Evolutionary conservation across 2,329 filamentous ascomycete species (phyloP).

Genomic region (Epichloe bromicola): DNA sequence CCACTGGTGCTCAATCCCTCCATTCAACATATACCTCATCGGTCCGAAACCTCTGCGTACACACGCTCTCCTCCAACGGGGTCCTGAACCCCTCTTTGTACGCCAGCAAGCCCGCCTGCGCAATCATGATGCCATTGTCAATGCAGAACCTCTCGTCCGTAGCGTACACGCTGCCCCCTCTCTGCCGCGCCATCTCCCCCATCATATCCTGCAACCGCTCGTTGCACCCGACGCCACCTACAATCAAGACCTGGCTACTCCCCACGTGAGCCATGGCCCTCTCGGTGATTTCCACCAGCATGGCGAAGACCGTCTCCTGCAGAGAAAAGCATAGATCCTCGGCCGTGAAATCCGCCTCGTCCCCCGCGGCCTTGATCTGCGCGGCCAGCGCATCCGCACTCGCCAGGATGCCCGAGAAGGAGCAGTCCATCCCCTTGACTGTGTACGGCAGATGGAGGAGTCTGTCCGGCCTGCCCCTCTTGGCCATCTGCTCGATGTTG

Average conservation of each 20-base stretch:
- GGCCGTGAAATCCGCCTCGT: slow-evolving; percentile 50
- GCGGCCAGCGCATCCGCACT: slow-evolving; percentile 68
- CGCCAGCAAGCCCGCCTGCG: slow-evolving; percentile 81
- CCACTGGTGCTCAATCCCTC: slow-evolving; percentile 40
- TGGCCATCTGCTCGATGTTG: slow-evolving; percentile 91
- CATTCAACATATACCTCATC: slow-evolving; percentile 72
- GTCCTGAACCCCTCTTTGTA: slow-evolving; percentile 72
- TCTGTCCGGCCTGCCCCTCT: slow-evolving; percentile 43
- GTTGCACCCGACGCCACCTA: slow-evolving; percentile 93
- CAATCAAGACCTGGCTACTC: slow-evolving; percentile 78
- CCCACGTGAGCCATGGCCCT: slow-evolving; percentile 97
- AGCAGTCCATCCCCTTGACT: slow-evolving; percentile 98
- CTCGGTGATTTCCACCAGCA: slow-evolving; percentile 98
- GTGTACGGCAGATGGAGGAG: slow-evolving; percentile 86
- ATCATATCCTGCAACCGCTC: slow-evolving; percentile 96
- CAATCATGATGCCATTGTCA: slow-evolving; percentile 99
- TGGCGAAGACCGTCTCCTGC: slow-evolving; percentile 90
- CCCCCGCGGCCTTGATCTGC: slow-evolving; percentile 38
- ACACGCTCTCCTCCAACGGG: slow-evolving; percentile 66
- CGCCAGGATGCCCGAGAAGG: slow-evolving; percentile 84
- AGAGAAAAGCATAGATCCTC: slow-evolving; percentile 87
- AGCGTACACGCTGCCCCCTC: slow-evolving; percentile 87
- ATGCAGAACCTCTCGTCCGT: slow-evolving; percentile 98
- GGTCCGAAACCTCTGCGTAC: slow-evolving; percentile 71
- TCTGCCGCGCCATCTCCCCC: slow-evolving; percentile 86